These are phyloP conservation scores for Hymenoscyphus occultus DNA, from an alignment of 2,329 filamentous ascomycete genomes.

Conservation along the genomic window DNA sequence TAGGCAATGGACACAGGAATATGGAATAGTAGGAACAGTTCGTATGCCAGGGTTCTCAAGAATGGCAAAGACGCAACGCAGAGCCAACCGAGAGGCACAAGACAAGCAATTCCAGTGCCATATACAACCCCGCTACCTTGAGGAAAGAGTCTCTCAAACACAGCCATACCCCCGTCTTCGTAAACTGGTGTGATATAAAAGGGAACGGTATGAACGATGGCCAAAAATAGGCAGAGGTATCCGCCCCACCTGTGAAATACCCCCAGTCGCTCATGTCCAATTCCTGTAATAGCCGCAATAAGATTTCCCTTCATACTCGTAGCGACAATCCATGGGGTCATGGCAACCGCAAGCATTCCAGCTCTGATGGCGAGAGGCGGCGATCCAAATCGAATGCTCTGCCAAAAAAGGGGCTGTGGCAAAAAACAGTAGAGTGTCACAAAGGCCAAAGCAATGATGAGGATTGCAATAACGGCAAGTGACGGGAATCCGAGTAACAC, in stretches of 20 bases:
- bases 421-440: conserved; percentile 80
- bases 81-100: conserved; percentile 78
- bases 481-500: conserved; percentile 75
- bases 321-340: conserved; percentile 90
- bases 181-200: conserved; percentile 88
- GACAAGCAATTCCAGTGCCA: conserved; percentile 78
- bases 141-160: conserved; percentile 69
- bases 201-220: conserved; percentile 79
- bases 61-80: conserved; percentile 81
- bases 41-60: conserved; percentile 75
- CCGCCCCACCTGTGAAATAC: conserved; percentile 91
- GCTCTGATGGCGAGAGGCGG: conserved; percentile 83
- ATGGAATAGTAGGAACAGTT: conserved; percentile 80
- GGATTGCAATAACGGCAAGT: conserved; percentile 66
- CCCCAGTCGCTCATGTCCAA: conserved; percentile 87
- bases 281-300: conserved; percentile 78
- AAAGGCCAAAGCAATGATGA: conserved; percentile 66
- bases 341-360: conserved; percentile 87
- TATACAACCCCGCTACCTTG: conserved; percentile 68
- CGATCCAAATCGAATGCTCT: conserved; percentile 81
- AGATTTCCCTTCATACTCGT: conserved; percentile 90
- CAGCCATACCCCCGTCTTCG: conserved; percentile 69
- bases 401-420: conserved; percentile 84
- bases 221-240: conserved; percentile 79
- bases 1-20: conserved; percentile 78